A percentile compares a stretch with the other conserved stretches of the same genome.
phyloP scores from a whole-genome alignment of 1,284 basidiomycete species.

The Boletus hoseneyae region DNA sequence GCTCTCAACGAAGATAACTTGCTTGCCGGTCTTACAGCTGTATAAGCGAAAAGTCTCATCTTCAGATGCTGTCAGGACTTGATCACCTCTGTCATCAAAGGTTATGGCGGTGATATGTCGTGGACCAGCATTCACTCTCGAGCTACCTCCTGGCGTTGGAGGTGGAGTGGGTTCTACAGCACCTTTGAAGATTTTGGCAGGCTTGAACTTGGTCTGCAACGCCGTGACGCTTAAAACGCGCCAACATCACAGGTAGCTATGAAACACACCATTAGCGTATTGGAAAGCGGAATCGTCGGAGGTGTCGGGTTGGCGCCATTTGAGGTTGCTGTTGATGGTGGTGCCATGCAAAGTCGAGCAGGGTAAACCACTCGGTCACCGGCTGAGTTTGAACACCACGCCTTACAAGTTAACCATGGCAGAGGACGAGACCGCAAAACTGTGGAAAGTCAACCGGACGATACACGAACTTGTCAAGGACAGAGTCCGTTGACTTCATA shows the following conservation, averaged over 20 bases:
- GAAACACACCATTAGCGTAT: slow-evolving; percentile 45
- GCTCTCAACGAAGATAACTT: slow-evolving; percentile 46
- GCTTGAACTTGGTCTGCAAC: slow-evolving; percentile 69
- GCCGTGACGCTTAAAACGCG: slow-evolving; percentile 1
- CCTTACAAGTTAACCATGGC: slow-evolving; percentile 42
- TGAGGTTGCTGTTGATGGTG: slow-evolving; percentile 33
- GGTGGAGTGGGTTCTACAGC: slow-evolving; percentile 63
- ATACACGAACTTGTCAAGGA: slow-evolving; percentile 97
- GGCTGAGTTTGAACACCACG: slow-evolving; percentile 34
- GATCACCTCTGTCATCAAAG: slow-evolving; percentile 90
- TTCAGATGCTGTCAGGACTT: slow-evolving; percentile 84
- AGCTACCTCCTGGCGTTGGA: slow-evolving; percentile 43
- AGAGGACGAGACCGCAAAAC: slow-evolving; percentile 76
- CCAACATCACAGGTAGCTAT: not conserved
- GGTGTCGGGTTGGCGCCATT: slow-evolving; percentile 34
- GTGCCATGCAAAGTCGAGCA: slow-evolving; percentile 18
- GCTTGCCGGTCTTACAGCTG: slow-evolving; percentile 88
- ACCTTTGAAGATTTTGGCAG: slow-evolving; percentile 84
- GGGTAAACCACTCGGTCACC: not conserved
- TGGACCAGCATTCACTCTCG: slow-evolving; percentile 43
- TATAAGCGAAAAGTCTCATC: slow-evolving; percentile 93
- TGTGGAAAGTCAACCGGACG: slow-evolving; percentile 97
- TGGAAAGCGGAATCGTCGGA: slow-evolving; percentile 37
- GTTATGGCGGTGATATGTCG: slow-evolving; percentile 82
- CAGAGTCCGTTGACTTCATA: slow-evolving; percentile 52